Percentiles rank a stretch among this genome's conserved stretches.
These are phyloP conservation scores for Cladosporium phlei DNA, from an alignment of 2,329 filamentous ascomycete species.

Conservation along the genomic window DNA sequence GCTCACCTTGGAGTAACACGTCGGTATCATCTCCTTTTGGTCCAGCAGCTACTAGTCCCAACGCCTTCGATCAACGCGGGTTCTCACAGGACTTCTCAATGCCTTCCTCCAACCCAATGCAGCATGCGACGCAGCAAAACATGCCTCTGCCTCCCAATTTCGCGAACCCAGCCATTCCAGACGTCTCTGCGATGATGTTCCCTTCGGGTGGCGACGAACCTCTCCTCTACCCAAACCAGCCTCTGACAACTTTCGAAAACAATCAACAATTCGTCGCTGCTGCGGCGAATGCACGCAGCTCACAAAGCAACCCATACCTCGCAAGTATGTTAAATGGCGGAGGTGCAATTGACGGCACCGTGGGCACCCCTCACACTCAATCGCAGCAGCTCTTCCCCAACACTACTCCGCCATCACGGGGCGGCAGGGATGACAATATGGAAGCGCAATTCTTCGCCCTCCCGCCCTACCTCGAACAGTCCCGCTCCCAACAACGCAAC, in stretches of 20 bases:
- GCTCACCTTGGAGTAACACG: constrained; percentile 11
- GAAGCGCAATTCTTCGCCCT: constrained; percentile 70
- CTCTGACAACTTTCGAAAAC: constrained; percentile 56
- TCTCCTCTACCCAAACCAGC: constrained; percentile 73
- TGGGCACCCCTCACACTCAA: constrained; percentile 11
- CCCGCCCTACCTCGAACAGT: constrained; percentile 64
- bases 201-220: constrained; percentile 65
- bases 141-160: constrained; percentile 25
- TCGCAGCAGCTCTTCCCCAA: constrained; percentile 2
- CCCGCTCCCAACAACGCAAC: constrained; percentile 26
- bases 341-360: constrained; percentile 12
- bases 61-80: constrained; percentile 18
- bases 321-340: constrained; percentile 1
- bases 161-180: constrained; percentile 51
- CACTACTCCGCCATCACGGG: constrained; percentile 12
- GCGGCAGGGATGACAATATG: constrained; percentile 51
- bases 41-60: constrained; percentile 23
- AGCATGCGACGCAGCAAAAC: neutral
- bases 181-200: constrained; percentile 76
- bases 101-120: constrained; percentile 10
- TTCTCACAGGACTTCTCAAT: constrained; percentile 14
- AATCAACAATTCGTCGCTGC: constrained; percentile 32
- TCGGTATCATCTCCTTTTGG: constrained; percentile 20
- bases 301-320: constrained; percentile 8
- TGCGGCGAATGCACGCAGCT: constrained; percentile 15